These are phyloP conservation scores for Leptographium wingfieldii DNA, from an alignment of 2,329 filamentous ascomycete genomes.

Conservation along the genomic window DNA sequence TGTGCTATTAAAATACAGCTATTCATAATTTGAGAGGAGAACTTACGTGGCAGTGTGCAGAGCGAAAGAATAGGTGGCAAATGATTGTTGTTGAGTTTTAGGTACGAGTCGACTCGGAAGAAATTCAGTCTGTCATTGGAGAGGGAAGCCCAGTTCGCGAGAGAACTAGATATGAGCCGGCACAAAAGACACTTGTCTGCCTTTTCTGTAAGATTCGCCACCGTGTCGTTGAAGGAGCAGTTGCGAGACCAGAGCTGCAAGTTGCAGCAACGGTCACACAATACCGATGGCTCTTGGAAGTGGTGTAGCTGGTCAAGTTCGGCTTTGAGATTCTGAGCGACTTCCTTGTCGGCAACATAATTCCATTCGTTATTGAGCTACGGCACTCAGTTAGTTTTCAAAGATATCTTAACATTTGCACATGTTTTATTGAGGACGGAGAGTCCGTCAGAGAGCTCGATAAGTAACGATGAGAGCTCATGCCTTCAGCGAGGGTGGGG, in stretches of 20 bases:
- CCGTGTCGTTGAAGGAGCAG: neutral
- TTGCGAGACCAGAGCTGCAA: neutral
- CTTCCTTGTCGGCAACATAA: neutral
- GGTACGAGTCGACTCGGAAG: neutral
- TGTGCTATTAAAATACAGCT: neutral
- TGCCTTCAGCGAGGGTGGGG: too few species aligned
- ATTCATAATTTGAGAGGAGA: neutral
- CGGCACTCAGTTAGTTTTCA: neutral
- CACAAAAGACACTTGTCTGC: neutral
- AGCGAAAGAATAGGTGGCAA: neutral
- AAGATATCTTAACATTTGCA: too few species aligned
- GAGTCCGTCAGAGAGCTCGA: too few species aligned
- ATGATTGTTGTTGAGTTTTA: neutral
- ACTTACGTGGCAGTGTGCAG: neutral
- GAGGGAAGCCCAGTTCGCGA: neutral
- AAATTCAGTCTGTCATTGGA: neutral
- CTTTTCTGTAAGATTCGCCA: neutral
- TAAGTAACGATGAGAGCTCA: too few species aligned
- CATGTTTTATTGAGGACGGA: too few species aligned
- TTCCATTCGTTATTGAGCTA: neutral
- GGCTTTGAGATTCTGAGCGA: neutral
- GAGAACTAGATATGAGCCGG: neutral
- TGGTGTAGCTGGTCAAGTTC: neutral
- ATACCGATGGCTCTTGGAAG: neutral
- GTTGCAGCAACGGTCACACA: neutral